phyloP scores from a whole-genome alignment of 2,329 filamentous ascomycete species.

The Penicillium sp. region DNA sequence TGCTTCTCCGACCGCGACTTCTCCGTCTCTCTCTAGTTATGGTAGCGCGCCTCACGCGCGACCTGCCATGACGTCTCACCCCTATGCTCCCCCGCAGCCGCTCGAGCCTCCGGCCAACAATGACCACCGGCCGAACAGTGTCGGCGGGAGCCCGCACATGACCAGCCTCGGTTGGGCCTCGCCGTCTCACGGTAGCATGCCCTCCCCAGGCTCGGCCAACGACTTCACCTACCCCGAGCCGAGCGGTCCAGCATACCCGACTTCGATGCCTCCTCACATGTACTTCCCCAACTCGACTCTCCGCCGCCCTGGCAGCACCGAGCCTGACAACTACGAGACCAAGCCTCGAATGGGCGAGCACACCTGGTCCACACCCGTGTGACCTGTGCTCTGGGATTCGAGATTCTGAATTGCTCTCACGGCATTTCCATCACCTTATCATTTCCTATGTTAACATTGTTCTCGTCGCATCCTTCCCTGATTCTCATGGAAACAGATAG shows the following conservation, averaged over 20 bases:
- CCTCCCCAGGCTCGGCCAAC: slow-evolving; percentile 64
- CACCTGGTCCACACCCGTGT: slow-evolving; percentile 38
- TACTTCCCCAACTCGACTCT: slow-evolving; percentile 68
- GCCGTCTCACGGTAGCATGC: slow-evolving; percentile 67
- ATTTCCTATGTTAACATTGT: slow-evolving; percentile 21
- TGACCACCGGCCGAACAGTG: slow-evolving; percentile 69
- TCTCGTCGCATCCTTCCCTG: slow-evolving; percentile 23
- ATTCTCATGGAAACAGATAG: slow-evolving; percentile 21
- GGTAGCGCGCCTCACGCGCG: slow-evolving; percentile 48
- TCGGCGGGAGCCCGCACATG: slow-evolving; percentile 84
- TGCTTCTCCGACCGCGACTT: slow-evolving; percentile 58
- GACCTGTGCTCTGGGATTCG: slow-evolving; percentile 1
- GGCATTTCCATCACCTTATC: slow-evolving; percentile 10
- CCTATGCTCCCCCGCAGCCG: slow-evolving; percentile 79
- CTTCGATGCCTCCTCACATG: slow-evolving; percentile 54
- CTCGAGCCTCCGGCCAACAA: slow-evolving; percentile 75
- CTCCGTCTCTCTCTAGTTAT: slow-evolving; percentile 61
- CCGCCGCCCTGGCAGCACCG: slow-evolving; percentile 69
- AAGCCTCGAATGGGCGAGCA: slow-evolving; percentile 47
- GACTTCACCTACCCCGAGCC: slow-evolving; percentile 81
- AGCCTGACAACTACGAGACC: slow-evolving; percentile 63
- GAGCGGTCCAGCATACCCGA: slow-evolving; percentile 49
- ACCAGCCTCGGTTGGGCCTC: slow-evolving; percentile 77
- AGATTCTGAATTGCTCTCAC: slow-evolving; percentile 1
- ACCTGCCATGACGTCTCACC: slow-evolving; percentile 74